Evolutionary conservation across 768 basidiomycete species (phyloP), one percentile per base, ranked within the genome.

Genomic region (Lentinula aciculospora): DNA sequence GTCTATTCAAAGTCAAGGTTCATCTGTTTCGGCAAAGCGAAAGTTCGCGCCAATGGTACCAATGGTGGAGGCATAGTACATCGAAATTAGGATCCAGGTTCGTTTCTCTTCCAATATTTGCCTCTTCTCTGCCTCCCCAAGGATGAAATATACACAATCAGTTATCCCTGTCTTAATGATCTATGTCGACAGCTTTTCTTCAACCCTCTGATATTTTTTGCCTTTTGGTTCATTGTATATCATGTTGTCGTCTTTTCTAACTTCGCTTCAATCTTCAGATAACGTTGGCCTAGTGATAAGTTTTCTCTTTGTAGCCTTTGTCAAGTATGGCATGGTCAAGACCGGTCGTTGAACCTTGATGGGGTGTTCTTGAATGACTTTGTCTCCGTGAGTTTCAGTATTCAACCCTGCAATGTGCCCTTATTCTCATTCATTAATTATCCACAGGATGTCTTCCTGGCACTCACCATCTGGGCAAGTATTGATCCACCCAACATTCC

Each of bases 401-500:
- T 25, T 25, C n/a, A n/a, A n/a, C 13, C 12, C 19, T 8, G 17
- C 15, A 7, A 17, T 36, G n/a, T 3, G 8, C 9, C 27, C 10
- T 58, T 31, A 58, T 28, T 32, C 28, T 23, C 1, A 31, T 4
- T 10, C 15, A n/a, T 17, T n/a, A n/a, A n/a, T n/a, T n/a, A n/a
- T n/a, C 48, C 32, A 8, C 36, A 79, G 77, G 74, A 79, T 65
- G 74, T 79, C 51, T 62, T 84, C 46, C 67, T 84, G 46, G 80
- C 69, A 3, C 67, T 84, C 28, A 69, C 74, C 39, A 80, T 83
- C 62, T 85, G 81, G 76, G 77, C 75, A 25, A 62, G 67, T 62
- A 61, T 78, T 32, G 85, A 88, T 63, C 82, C 85, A 3, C 81
- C 83, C 12, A 88, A 85, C 63, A 67, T 79, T 51, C 63, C 84